These are phyloP conservation scores for Hanseniaspora uvarum DNA, from an alignment of 1,139 yeast genomes.

Conservation along the genomic window DNA sequence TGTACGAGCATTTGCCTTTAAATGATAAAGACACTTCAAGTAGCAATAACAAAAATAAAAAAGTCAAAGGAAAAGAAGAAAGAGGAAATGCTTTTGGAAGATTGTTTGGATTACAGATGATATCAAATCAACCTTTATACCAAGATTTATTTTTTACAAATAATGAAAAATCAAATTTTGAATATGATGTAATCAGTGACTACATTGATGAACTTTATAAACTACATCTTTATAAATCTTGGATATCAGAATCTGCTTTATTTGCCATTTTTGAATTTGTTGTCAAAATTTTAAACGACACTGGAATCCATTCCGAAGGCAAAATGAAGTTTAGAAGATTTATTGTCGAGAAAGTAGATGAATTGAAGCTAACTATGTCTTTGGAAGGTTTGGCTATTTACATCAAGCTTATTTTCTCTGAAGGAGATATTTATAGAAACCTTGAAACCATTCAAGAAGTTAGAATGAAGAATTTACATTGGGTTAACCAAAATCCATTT, in stretches of 20 bases:
- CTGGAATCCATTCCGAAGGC: conserved; percentile 18
- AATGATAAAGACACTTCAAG: conserved; percentile 30
- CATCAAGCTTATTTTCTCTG: conserved; percentile 36
- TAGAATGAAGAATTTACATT: conserved; percentile 32
- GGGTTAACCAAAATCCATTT: conserved; percentile 71
- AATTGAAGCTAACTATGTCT: conserved; percentile 49
- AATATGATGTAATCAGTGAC: conserved; percentile 30
- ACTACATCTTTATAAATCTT: conserved; percentile 56
- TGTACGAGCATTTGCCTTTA: conserved; percentile 38
- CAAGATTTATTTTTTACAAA: conserved; percentile 33
- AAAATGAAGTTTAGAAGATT: conserved; percentile 7
- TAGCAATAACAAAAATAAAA: conserved; percentile 32
- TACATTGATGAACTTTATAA: conserved; percentile 45
- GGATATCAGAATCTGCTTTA: conserved; percentile 79
- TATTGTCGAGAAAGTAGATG: conserved; percentile 34
- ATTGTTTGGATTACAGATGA: conserved; percentile 71
- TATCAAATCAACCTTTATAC: conserved; percentile 45
- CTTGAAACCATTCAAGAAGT: conserved; percentile 17
- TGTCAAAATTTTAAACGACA: conserved; percentile 25
- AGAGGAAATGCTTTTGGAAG: conserved; percentile 73
- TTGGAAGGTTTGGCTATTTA: conserved; percentile 76
- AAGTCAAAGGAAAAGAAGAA: conserved; percentile 67
- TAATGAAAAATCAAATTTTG: conserved; percentile 20
- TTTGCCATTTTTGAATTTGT: conserved; percentile 56
- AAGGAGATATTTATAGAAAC: conserved; percentile 25